Evolutionary conservation across 23 red algal species (phyloP).

Genomic region (Agarophyton chilense): DNA sequence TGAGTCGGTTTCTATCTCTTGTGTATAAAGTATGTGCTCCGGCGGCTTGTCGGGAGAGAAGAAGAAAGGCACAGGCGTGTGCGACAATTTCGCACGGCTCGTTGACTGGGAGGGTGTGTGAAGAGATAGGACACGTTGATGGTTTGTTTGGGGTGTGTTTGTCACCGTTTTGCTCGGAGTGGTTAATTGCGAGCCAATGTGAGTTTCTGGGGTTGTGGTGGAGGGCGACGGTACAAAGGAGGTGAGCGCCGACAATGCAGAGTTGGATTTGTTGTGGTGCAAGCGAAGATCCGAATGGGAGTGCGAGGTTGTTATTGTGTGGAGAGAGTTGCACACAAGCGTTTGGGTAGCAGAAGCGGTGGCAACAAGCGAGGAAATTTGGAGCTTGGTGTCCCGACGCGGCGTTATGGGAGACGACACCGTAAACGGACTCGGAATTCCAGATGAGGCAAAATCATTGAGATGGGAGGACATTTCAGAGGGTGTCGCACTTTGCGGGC

Average conservation of each 20-base stretch:
- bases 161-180: not conserved
- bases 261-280: not conserved
- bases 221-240: not conserved
- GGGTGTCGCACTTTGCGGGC: conserved; percentile 17
- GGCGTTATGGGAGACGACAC: conserved; percentile 65
- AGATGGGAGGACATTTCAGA: conserved; percentile 50
- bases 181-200: not conserved
- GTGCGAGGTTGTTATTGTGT: not conserved
- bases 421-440: conserved; percentile 53
- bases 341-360: not conserved
- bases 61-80: not conserved
- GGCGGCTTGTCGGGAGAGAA: not conserved
- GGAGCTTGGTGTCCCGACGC: conserved; percentile 49
- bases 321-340: not conserved
- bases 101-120: not conserved
- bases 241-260: not conserved
- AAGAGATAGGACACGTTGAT: not conserved
- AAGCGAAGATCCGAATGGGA: not conserved
- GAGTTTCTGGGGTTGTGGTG: not conserved
- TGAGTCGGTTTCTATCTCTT: not conserved
- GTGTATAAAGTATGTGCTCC: not conserved
- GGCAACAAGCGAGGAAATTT: conserved; percentile 49
- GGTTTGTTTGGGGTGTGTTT: not conserved
- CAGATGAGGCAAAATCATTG: conserved; percentile 41
- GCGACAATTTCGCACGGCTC: not conserved